Evolutionary conservation across 345 rosid genomes (phyloP), one percentile per base, ranked within the genome.

Genomic region (Brassica nigra): DNA sequence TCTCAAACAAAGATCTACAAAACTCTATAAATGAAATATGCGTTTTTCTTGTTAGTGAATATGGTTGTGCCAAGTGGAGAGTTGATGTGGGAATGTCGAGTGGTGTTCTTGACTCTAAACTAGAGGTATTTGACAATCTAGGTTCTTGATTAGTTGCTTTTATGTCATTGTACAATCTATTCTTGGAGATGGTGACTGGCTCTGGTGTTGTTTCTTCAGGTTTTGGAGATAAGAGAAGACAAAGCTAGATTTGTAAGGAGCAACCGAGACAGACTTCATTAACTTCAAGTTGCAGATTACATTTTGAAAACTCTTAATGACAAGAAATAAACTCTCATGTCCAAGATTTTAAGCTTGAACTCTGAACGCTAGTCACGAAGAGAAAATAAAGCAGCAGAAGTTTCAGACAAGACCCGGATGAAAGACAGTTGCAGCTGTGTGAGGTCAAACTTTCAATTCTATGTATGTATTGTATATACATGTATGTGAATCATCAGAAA

Each of bases 41-140:
- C 7, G n/a, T 28, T 77, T 70, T 30, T 62, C 6, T 52, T 72
- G 8, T 11, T 31, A 94, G 98, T 81, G 84, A 90, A 77, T 92
- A 89, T 71, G 85, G 92, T n/a, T n/a, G n/a, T n/a, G n/a, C n/a
- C n/a, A n/a, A n/a, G 79, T 94, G 97, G 98, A 82, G 92, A 16
- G 52, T 94, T 63, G 97, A 94, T 79, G 98, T 94, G 4, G 98
- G 97, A 77, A 94, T 94, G 98, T 94, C 98, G 27, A 87, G 93
- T 78, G 97, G 98, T 76, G 93, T 94, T 83, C 88, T 92, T 64
- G 82, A 87, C 63, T 91, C 95, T 73, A 90, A 91, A 78, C 98
- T 93, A 23, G 97, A 94, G 98, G 97, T 94, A 86, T 1, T 2
- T 8, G 16, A 34, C 73, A 59, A 49, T 16, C 33, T 30, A 61